Evolutionary conservation across 805 yeast species (phyloP).

Genomic region (Pichia nakasei): DNA sequence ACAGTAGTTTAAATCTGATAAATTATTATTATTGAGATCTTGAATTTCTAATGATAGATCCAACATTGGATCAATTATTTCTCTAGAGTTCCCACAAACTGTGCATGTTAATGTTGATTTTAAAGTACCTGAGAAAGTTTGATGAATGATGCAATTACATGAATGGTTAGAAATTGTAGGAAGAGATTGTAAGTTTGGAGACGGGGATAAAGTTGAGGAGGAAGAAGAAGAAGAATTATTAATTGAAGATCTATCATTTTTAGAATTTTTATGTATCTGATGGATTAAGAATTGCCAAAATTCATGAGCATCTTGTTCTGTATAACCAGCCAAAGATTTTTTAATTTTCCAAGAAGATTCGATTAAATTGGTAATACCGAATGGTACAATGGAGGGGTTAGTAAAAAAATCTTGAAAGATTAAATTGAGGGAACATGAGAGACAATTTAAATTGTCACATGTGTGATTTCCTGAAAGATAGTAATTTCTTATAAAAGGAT

Average conservation of each 20-base stretch:
- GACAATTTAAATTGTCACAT: constrained; percentile 45
- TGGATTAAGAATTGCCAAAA: constrained; percentile 88
- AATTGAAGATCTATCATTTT: constrained; percentile 13
- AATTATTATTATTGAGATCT: constrained; percentile 22
- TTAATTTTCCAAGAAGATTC: constrained; percentile 85
- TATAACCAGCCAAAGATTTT: constrained; percentile 83
- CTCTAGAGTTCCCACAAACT: constrained; percentile 54
- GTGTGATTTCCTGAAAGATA: constrained; percentile 71
- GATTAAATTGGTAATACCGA: constrained; percentile 72
- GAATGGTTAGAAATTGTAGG: too few relatives aligned
- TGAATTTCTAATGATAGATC: constrained; percentile 77
- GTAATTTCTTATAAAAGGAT: constrained; percentile 74
- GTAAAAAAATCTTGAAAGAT: constrained; percentile 71
- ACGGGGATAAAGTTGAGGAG: not conserved
- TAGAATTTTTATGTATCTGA: constrained; percentile 59
- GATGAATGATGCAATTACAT: constrained; percentile 78
- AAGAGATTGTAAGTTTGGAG: not conserved
- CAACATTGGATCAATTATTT: constrained; percentile 78
- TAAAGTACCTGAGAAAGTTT: constrained; percentile 73
- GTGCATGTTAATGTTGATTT: constrained; percentile 73
- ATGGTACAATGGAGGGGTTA: constrained; percentile 50
- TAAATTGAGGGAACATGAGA: constrained; percentile 79
- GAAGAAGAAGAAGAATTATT: constrained; percentile 4
- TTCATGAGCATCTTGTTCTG: constrained; percentile 98
- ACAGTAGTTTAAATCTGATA: constrained; percentile 47